Conservation (phyloP, 2,329 filamentous ascomycete species). For the Fusarium coicis region DNA sequence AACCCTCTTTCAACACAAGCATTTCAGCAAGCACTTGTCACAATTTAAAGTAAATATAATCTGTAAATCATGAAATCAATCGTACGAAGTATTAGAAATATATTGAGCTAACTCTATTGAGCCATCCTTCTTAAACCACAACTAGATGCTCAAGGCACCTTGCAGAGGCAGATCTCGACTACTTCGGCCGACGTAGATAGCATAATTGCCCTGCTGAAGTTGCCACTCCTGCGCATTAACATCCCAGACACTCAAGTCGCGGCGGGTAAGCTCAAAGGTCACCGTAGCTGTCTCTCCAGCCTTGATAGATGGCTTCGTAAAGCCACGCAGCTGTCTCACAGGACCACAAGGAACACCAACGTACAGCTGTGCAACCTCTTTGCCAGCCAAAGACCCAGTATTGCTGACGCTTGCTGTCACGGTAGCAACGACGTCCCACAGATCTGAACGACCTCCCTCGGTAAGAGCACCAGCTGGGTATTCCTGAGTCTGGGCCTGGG, state of each 20-base stretch:
- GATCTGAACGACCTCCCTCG: not conserved
- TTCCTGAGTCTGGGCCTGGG: not conserved
- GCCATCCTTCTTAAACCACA: rapidly evolving
- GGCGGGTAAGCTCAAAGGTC: not conserved
- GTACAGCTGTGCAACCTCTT: slow-evolving; percentile 14
- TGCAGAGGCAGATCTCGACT: slow-evolving; percentile 11
- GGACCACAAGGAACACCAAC: not conserved
- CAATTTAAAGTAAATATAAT: rapidly evolving
- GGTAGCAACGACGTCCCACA: slow-evolving; percentile 6
- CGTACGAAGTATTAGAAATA: not conserved
- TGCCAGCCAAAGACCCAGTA: not conserved
- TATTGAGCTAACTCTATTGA: not conserved
- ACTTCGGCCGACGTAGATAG: slow-evolving; percentile 1
- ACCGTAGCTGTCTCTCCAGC: not conserved
- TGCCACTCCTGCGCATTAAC: slow-evolving; percentile 12
- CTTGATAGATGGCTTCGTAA: not conserved
- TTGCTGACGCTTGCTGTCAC: not conserved
- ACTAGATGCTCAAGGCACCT: not conserved
- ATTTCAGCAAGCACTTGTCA: rapidly evolving
- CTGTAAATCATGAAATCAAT: no score
- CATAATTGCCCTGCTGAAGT: slow-evolving; percentile 7
- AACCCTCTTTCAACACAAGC: rapidly evolving
- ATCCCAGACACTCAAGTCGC: slow-evolving; percentile 14
- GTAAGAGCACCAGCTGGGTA: not conserved
- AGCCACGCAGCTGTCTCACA: slow-evolving; percentile 3